Evolutionary conservation across 208 protist genomes (phyloP), one percentile per base, ranked within the genome.

Genomic region (Crithidia bombi): DNA sequence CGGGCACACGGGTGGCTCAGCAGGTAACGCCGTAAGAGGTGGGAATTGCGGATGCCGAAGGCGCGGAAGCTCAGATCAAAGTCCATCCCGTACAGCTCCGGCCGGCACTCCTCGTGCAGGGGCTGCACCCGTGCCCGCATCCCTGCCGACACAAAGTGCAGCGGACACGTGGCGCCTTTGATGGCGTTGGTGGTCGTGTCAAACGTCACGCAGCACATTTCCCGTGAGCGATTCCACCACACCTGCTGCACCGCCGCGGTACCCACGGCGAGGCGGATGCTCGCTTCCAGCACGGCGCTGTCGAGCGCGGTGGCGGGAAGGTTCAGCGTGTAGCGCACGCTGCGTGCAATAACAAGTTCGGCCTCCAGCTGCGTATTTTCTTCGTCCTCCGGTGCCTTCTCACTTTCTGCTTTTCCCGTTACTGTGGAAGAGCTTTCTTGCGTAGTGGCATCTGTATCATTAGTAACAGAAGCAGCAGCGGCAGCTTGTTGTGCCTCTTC

Each of bases 11-110:
- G 90, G 72, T 96, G 89, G 58, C 73, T 80, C 44, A 82, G 64
- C 57, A 96, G 82, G 64, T 95, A 97, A 19, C 82, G 82, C 7
- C 84, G 86, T 56, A 97, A 75, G 19, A 96, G 75, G 28, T 89
- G 81, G 10, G 87, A 94, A 78, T 97, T 97, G 65, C 91, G 93
- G 51, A 97, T 91, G 15, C 93, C 93, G 79, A 95, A 97, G 17
- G 82, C 79, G 26, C 90, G 86, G 58, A 95, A 96, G 56, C 88
- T 93, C 35, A 97, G 56, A 66, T 97, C 93, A 67, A 96, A 96
- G 79, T 96, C 91, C 51, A 96, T 80, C 68, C 87, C 82, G 77
- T 90, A 88, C 41, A 96, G 75, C 74, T 96, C 87, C 17, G 91
- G 91, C 15, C 86, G 66, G 44, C 79, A 92, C 66, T 96, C 91